A percentile compares a stretch with the other conserved stretches of the same genome.
Conservation (phyloP, 2,329 filamentous ascomycete genomes). For the Rachicladosporium sp. region DNA sequence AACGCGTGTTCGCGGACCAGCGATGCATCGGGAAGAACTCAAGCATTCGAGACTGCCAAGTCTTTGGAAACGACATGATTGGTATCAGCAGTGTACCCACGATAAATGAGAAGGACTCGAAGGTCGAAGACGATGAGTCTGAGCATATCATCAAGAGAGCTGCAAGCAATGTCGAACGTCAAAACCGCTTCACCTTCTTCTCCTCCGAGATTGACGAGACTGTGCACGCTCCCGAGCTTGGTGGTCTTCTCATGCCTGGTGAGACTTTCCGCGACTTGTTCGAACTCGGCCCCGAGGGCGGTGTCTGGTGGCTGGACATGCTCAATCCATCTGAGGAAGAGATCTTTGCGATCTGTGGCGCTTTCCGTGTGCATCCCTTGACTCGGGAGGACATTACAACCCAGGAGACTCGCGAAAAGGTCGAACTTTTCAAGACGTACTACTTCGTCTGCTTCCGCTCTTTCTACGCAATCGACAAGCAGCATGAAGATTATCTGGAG, state of each 20-base stretch:
- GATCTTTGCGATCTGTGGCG: constrained; percentile 75
- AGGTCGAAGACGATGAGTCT: constrained; percentile 8
- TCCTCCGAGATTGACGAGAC: constrained; percentile 90
- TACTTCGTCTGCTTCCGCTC: constrained; percentile 97
- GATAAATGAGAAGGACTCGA: constrained; percentile 32
- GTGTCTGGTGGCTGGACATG: constrained; percentile 98
- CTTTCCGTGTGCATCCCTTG: constrained; percentile 88
- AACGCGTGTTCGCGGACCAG: constrained; percentile 50
- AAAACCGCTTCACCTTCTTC: constrained; percentile 90
- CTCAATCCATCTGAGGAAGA: constrained; percentile 83
- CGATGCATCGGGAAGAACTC: constrained; percentile 25
- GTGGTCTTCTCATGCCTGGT: constrained; percentile 75
- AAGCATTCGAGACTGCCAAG: constrained; percentile 13
- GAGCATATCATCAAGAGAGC: constrained; percentile 10
- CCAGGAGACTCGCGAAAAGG: constrained; percentile 94
- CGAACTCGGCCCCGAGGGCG: constrained; percentile 53
- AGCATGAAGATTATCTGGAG: constrained; percentile 72
- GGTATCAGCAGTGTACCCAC: constrained; percentile 17
- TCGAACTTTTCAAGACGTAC: constrained; percentile 92
- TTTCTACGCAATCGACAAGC: constrained; percentile 71
- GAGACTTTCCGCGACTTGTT: constrained; percentile 87
- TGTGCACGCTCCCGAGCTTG: constrained; percentile 79
- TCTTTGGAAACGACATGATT: constrained; percentile 22
- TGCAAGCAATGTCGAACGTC: constrained; percentile 21
- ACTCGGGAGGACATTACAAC: constrained; percentile 94